Evolutionary conservation across 2,329 filamentous ascomycete genomes (phyloP).

Genomic region (Raffaelea albimanens): DNA sequence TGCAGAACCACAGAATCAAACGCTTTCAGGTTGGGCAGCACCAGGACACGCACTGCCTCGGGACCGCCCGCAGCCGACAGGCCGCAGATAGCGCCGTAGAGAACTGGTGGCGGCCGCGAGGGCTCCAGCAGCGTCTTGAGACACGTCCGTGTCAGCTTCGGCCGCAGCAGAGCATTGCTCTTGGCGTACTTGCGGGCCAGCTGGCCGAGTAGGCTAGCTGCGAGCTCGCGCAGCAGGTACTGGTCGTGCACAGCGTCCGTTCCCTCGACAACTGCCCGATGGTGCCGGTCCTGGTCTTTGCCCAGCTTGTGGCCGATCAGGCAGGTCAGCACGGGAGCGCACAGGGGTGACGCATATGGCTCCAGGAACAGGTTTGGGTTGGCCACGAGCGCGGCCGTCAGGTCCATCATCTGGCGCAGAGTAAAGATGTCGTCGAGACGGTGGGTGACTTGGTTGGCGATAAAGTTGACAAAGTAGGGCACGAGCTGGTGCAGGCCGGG

Average conservation of each 20-base stretch:
- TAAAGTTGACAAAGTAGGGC: constrained; percentile 93
- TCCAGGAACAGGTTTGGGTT: constrained; percentile 71
- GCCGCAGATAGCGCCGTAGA: constrained; percentile 82
- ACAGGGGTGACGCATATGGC: constrained; percentile 55
- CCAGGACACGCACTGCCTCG: constrained; percentile 46
- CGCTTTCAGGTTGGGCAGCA: constrained; percentile 45
- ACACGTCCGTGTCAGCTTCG: constrained; percentile 85
- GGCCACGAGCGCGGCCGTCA: constrained; percentile 73
- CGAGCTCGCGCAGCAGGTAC: constrained; percentile 75
- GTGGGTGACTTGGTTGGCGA: constrained; percentile 93
- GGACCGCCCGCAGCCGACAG: constrained; percentile 66
- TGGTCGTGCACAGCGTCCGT: constrained; percentile 49
- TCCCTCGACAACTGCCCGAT: constrained; percentile 28
- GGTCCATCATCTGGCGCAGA: constrained; percentile 83
- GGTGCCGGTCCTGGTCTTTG: constrained; percentile 26
- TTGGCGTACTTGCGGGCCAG: constrained; percentile 75
- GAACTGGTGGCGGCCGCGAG: constrained; percentile 68
- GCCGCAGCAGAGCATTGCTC: constrained; percentile 72
- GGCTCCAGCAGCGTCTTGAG: constrained; percentile 88
- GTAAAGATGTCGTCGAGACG: constrained; percentile 83
- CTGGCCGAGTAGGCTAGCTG: constrained; percentile 69
- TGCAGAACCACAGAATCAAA: constrained; percentile 45
- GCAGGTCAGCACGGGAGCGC: constrained; percentile 85
- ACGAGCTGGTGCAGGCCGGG: constrained; percentile 91
- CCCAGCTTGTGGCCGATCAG: constrained; percentile 77